A percentile compares a stretch with the other conserved stretches of the same genome.
Conservation (phyloP, 2,329 filamentous ascomycete species). For the Curvularia lunata region DNA sequence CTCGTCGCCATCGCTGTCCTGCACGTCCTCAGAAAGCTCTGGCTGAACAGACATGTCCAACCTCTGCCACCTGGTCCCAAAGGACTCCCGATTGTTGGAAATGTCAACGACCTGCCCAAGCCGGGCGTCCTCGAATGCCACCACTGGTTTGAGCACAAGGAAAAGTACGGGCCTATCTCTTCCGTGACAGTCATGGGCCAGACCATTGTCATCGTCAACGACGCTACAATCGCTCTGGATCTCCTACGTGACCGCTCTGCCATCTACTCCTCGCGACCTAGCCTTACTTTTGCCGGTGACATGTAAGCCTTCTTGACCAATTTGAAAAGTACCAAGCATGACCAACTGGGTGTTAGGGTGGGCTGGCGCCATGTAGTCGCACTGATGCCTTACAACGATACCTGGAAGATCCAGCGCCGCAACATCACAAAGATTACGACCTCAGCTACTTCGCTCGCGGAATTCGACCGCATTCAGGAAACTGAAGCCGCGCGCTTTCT, state of each 20-base stretch:
- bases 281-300: slow-evolving; percentile 26
- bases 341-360: slow-evolving; percentile 10
- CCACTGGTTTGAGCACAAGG: slow-evolving; percentile 55
- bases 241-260: slow-evolving; percentile 31
- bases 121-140: slow-evolving; percentile 48
- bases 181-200: slow-evolving; percentile 4
- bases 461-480: slow-evolving; percentile 32
- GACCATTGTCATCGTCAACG: slow-evolving; percentile 17
- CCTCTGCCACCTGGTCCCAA: slow-evolving; percentile 60
- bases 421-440: slow-evolving; percentile 34
- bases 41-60: slow-evolving; percentile 13
- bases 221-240: slow-evolving; percentile 30
- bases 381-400: slow-evolving; percentile 22
- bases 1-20: background rate
- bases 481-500: slow-evolving; percentile 32
- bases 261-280: slow-evolving; percentile 32
- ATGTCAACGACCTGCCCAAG: slow-evolving; percentile 57
- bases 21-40: slow-evolving; percentile 20
- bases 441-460: slow-evolving; percentile 22
- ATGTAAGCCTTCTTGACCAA: slow-evolving; percentile 18
- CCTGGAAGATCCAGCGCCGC: slow-evolving; percentile 31
- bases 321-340: background rate
- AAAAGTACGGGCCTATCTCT: slow-evolving; percentile 20
- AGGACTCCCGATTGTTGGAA: slow-evolving; percentile 57
- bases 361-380: slow-evolving; percentile 30